phyloP scores from a whole-genome alignment of 495 filamentous ascomycete species.

The Talaromyces thailandensis region DNA sequence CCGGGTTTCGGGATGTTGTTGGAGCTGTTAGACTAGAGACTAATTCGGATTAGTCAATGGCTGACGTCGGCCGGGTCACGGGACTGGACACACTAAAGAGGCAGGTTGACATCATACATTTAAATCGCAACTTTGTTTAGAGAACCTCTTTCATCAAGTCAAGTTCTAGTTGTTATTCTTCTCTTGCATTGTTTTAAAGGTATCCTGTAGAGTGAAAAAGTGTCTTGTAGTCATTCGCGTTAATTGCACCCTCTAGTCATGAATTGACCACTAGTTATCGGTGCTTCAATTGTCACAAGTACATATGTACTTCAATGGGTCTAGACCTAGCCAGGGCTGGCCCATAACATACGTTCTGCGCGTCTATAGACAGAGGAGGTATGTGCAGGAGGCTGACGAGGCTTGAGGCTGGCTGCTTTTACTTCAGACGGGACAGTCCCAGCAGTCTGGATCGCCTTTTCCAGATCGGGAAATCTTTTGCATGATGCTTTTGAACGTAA shows the following conservation, averaged over 20 bases:
- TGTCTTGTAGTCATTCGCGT: background rate
- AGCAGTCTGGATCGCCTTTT: background rate
- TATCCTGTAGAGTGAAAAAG: background rate
- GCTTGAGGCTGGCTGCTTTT: background rate
- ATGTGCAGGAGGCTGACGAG: background rate
- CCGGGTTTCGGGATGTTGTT: background rate
- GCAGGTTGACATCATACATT: constrained; percentile 4
- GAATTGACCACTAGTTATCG: background rate
- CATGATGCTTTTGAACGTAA: background rate
- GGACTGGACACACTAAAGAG: background rate
- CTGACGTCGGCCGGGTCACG: background rate
- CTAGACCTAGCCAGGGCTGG: background rate
- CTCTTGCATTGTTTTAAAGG: background rate
- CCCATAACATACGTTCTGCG: background rate
- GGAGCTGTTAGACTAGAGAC: background rate
- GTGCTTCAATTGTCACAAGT: background rate
- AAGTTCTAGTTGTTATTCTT: background rate
- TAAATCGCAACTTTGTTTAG: background rate
- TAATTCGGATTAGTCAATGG: background rate
- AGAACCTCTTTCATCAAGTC: background rate
- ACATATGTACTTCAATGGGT: background rate
- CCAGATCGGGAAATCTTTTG: background rate
- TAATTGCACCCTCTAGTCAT: background rate
- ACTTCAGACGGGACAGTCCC: background rate
- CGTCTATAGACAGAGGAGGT: background rate